Evolutionary conservation across 257 asterid species (phyloP), one percentile per base, ranked within the genome.

Genomic region (Scutellaria minor): DNA sequence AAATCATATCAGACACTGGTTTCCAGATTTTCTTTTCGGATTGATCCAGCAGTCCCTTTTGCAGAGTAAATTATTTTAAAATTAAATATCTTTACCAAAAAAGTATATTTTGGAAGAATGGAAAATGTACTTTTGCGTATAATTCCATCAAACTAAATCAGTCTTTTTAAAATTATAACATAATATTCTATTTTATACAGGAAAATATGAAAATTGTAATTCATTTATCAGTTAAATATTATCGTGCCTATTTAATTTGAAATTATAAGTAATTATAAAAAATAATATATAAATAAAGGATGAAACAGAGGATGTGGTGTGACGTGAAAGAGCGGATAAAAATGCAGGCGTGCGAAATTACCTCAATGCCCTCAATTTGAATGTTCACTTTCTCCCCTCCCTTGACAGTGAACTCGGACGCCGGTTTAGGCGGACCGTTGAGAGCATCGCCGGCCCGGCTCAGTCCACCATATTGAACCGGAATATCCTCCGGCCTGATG

Each of bases 341-440:
- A 31, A 31, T 31, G 37, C 3, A 31, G 1, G 0, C 3, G 35
- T 37, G 3, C 7, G 18, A 24, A 72, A 51, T 46, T 72, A 92
- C 98, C 97, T 88, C 96, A 78, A 92, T 88, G 65, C 98, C 98
- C 73, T 92, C 98, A 37, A 92, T 92, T 69, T 90, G 95, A 61
- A 92, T 92, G 78, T 92, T 90, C 73, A 92, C 98, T 85, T 85
- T 92, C 76, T 92, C 98, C 20, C 97, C 98, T 3, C 96, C 96
- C 57, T 90, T 92, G 47, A 90, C 89, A 1, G 90, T 48, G 77
- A 92, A 92, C 82, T 92, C 96, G 0, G 97, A 88, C 6, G 98
- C 97, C 71, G 97, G 96, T 75, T 81, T 85, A 22, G 89, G 76
- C 3, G 90, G 86, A 10, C 96, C 89, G 77, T 70, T 82, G 41